Evolutionary conservation across 306 rosid genomes (phyloP).

Genomic region (Trichosanthes cucumerina): DNA sequence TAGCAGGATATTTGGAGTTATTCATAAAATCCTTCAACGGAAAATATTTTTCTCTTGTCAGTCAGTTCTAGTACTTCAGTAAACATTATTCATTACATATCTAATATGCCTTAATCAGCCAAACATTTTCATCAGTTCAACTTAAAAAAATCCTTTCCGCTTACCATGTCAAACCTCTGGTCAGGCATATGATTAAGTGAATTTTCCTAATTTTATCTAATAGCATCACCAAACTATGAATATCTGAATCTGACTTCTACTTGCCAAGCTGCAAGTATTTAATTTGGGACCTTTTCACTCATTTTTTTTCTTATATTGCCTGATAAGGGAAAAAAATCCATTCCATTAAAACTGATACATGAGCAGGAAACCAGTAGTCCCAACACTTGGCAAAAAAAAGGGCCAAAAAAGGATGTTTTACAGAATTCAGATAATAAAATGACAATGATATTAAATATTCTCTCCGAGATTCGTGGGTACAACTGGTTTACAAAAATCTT

Average conservation of each 20-base stretch:
- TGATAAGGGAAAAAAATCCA: background rate
- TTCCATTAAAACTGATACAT: background rate
- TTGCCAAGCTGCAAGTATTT: background rate
- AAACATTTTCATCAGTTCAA: background rate
- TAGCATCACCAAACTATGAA: background rate
- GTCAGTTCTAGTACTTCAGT: background rate
- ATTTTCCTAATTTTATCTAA: background rate
- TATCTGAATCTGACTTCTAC: background rate
- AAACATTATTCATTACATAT: background rate
- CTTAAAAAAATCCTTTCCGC: background rate
- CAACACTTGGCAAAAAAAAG: background rate
- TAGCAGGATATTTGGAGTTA: background rate
- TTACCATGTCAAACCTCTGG: background rate
- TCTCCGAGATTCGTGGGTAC: background rate
- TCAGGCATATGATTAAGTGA: background rate
- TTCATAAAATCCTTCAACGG: background rate
- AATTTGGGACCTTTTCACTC: background rate
- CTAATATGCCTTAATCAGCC: background rate
- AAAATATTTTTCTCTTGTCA: background rate
- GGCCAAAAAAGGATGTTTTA: background rate
- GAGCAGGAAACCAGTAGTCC: background rate
- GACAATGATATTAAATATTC: background rate
- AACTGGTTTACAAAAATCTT: background rate
- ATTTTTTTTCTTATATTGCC: background rate
- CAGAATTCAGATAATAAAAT: background rate